A percentile compares a stretch with the other conserved stretches of the same genome.
These are phyloP conservation scores for Miscanthus lutarioriparius DNA, from an alignment of 176 grass and related monocot genomes.

Conservation along the genomic window DNA sequence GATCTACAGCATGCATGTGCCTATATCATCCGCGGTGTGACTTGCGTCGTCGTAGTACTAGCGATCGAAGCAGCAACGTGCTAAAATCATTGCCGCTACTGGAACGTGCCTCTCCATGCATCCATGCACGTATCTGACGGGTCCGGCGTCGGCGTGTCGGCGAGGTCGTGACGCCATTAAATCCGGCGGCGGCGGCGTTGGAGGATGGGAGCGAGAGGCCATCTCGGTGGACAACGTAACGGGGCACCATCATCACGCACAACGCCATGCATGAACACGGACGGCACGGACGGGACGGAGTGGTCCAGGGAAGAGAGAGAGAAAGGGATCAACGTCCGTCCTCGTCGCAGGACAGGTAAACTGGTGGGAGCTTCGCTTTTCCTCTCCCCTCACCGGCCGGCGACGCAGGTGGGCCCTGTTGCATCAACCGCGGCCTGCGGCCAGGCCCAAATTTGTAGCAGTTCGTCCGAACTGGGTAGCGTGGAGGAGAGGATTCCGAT, in stretches of 20 bases:
- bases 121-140: background rate
- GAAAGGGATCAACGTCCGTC: background rate
- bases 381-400: too few relatives aligned
- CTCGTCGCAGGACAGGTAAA: constrained; percentile 17
- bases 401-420: background rate
- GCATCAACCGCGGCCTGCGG: background rate
- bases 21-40: too few relatives aligned
- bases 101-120: background rate
- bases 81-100: background rate
- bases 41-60: too few relatives aligned
- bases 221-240: too few relatives aligned
- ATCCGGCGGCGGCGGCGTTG: background rate
- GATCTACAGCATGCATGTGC: too few relatives aligned
- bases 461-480: too few relatives aligned
- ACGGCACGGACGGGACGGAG: background rate
- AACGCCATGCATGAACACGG: background rate
- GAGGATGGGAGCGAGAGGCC: background rate
- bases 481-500: constrained; percentile 33
- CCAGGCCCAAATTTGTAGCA: background rate
- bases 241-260: background rate
- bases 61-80: background rate
- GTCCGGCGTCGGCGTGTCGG: background rate
- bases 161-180: background rate
- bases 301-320: background rate
- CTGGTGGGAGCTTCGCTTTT: background rate